Base-by-base conservation (phyloP, 2,329 filamentous ascomycete species). In the Didymella segeticola region DNA sequence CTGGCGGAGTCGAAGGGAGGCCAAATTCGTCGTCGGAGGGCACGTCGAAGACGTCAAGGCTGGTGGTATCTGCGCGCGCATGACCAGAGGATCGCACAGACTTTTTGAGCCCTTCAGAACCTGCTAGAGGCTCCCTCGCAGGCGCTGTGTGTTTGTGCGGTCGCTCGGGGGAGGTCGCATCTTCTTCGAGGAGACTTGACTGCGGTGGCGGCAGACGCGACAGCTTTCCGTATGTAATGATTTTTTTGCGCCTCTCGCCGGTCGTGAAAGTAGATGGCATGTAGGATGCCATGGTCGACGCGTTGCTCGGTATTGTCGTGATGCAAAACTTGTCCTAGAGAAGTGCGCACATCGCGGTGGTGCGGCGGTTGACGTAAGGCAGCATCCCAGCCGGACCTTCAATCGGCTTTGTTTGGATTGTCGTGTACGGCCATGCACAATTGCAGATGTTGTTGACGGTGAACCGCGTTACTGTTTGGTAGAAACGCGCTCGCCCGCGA, bases 21-120 rank as follows among this genome's bases (percentile, higher is more conserved):
- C 47, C 19, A 29, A 66, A 59, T 14, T 72, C 68, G 39, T 74
- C 66, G 8, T 75, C 72, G 11, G 70, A 74, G 4, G 78, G 77
- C 17, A 80, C 71, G 56, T 81, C 78, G 60, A 79, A 81, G 15
- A 76, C 61, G 39, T 71, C 67, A 20, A 36, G 41, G 17, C 56
- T 45, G 8, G 49, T 36, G 2, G 54, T 38, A 26, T 52, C 59
- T 46, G 51, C 46, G 45, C 56, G 56, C 39, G 41, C 27, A 29
- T 47, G 53, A 9, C 14, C 29, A 12, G 41, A 17, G 22, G 47
- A 41, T 29, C 37, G 46, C 17, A 30, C 48, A 43, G 39, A 14
- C 17, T 60, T 56, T 25, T 43, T 17, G 17, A 29, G n/a, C 7
- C 49, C 49, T 34, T 31, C 59, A n/a, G 4, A 6, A n/a, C 23